Evolutionary conservation across 2,329 filamentous ascomycete species (phyloP), one percentile per base, ranked within the genome.

Genomic region (Fusarium burgessii): DNA sequence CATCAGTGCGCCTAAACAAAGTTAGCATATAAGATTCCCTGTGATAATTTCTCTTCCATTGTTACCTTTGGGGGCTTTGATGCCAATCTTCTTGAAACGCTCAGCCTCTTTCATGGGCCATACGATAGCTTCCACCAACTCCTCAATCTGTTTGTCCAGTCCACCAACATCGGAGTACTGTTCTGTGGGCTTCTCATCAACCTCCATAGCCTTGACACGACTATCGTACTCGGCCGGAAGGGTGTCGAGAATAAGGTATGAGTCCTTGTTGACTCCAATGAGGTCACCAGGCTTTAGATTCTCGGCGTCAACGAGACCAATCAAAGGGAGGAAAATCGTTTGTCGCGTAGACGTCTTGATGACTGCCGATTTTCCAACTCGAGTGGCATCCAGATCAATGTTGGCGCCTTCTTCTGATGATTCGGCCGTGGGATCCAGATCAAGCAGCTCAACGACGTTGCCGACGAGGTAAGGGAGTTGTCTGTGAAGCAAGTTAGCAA

Each of bases 91-190:
- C 89, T 98, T 98, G 86, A 99, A 99, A 23, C 95, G 90, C 77
- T 99, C 97, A 3, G 96, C 95, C 84, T 99, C 95, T 88, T 98
- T 98, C 96, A 99, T 99, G 4, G 96, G 96, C 95, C 95, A 98
- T 33, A 99, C 96, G 52, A 99, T 96, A 60, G 96, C 96, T 85
- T 99, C 96, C 12, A 99, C 95, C 58, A 99, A 88, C 84, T 99
- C 97, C 82, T 98, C 95, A 79, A 99, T 99, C 86, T 99, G 96
- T 85, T 99, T 99, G 84, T 98, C 95, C 77, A 99, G 83, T 55
- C 96, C 96, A 84, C 96, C 96, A 17, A 99, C 97, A 84, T 99
- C 96, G 58, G 92, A 96, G 85, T 99, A 99, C 84, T 98, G 97
- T 84, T 99, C 96, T 41, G 95, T 98, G 13, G 96, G 97, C 87